Base-by-base conservation (phyloP, 257 asterid genomes). In the Lithospermum erythrorhizon region DNA sequence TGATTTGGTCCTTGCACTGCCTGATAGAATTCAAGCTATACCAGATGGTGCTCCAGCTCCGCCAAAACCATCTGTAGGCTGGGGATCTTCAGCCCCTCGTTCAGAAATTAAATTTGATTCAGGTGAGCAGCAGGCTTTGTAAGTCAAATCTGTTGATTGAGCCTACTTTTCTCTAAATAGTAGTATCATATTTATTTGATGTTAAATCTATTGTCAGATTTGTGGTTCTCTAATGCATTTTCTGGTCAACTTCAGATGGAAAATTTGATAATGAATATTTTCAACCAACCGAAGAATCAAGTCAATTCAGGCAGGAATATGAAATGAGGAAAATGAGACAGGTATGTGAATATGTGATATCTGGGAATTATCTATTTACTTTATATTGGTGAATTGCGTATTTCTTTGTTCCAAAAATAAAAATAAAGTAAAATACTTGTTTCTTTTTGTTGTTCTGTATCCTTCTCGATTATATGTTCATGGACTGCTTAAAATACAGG, bases 241-340 rank as follows among this genome's bases (percentile, higher is more conserved):
- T 24, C 51, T 52, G 62, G 70, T 71, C 65, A 41, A 60, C 63
- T 76, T 55, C 81, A 93, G 99, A 89, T 77, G 99, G 97, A 53
- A 81, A 71, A 71, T 89, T 89, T 66, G 95, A 89, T 65, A 69
- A 70, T 74, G 99, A 93, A 66, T 93, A 86, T 78, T 93, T 86
- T 66, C 90, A 93, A 81, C 95, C 81, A 70, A 84, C 96, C 68
- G 97, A 89, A 74, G 89, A 85, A 79, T 88, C 99, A 5, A 89
- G 90, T 77, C 75, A 84, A 62, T 93, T 86, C 79, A 84, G 77
- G 81, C 90, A 85, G 79, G 99, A 89, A 82, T 89, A 93, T 71
- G 99, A 93, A 68, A 93, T 93, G 99, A 83, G 99, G 35, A 93
- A 81, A 84, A 75, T 93, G 73, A 93, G 74, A 64, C 99, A 93